phyloP scores from a whole-genome alignment of 768 basidiomycete species.

The Macrolepiota dolichaula region DNA sequence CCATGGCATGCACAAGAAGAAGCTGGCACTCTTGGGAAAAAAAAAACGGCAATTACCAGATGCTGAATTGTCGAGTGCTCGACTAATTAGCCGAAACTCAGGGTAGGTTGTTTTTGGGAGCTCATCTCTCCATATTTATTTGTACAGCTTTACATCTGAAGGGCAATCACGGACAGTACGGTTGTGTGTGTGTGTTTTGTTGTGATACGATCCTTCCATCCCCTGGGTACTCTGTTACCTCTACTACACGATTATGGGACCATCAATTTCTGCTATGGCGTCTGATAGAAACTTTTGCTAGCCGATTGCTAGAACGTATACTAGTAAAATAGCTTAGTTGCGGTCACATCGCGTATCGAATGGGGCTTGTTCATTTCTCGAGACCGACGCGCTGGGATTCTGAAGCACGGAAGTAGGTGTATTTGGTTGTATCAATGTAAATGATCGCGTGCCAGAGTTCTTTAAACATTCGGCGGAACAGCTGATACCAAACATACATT shows the following conservation, averaged over 20 bases:
- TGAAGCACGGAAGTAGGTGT: neutral
- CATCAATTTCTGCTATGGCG: no score
- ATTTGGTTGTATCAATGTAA: neutral
- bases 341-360: neutral
- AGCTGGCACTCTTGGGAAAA: no score
- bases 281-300: constrained; percentile 2
- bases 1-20: neutral
- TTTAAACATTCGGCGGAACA: neutral
- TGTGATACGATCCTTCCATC: no score
- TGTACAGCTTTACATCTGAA: neutral
- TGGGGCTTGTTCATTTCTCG: neutral
- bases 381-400: neutral
- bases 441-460: neutral
- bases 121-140: neutral
- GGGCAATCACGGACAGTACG: neutral
- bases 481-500: neutral
- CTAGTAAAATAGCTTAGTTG: no score
- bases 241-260: no score
- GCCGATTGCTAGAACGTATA: neutral
- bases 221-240: no score
- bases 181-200: no score
- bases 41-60: constrained; percentile 4
- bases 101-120: constrained; percentile 7
- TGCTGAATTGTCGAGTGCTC: constrained; percentile 5
- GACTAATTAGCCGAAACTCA: constrained; percentile 12